Evolutionary conservation across 805 yeast species (phyloP).

Genomic region (Kuraishia molischiana): DNA sequence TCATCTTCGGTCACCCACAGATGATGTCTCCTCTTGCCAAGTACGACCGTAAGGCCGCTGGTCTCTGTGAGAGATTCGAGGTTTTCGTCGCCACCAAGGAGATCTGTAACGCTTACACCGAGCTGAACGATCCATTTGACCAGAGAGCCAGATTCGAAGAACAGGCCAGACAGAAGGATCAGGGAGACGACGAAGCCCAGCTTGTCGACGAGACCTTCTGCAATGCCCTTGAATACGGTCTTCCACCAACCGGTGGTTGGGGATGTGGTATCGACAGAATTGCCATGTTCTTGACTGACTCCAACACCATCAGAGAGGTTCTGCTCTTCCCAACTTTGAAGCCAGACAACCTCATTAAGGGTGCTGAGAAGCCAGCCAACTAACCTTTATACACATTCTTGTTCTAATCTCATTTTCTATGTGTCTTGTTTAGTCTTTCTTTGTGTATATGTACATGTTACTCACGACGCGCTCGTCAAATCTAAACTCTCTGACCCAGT

Average conservation of each 20-base stretch:
- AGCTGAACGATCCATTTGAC: conserved; percentile 97
- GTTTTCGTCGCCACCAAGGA: conserved; percentile 98
- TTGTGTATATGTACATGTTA: conserved; percentile 37
- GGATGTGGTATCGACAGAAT: conserved; percentile 98
- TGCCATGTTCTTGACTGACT: conserved; percentile 95
- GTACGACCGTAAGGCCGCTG: conserved; percentile 85
- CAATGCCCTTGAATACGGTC: conserved; percentile 95
- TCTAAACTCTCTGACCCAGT: conserved; percentile 74
- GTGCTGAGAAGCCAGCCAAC: conserved; percentile 20
- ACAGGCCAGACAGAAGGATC: conserved; percentile 97
- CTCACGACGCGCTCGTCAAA: conserved; percentile 59
- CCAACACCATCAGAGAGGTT: conserved; percentile 96
- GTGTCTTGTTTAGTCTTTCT: not conserved
- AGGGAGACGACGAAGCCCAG: conserved; percentile 99
- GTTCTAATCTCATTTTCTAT: too few species aligned
- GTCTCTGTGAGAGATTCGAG: conserved; percentile 96
- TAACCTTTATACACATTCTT: too few species aligned
- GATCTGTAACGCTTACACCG: conserved; percentile 97
- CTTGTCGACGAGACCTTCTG: conserved; percentile 93
- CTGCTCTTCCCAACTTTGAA: conserved; percentile 97
- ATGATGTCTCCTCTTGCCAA: conserved; percentile 99
- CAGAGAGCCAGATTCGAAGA: conserved; percentile 97
- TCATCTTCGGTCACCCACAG: conserved; percentile 97
- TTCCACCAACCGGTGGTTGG: conserved; percentile 99
- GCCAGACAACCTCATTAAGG: conserved; percentile 57